Base-by-base conservation (phyloP, 805 yeast species). In the Wickerhamiella alocasiicola region DNA sequence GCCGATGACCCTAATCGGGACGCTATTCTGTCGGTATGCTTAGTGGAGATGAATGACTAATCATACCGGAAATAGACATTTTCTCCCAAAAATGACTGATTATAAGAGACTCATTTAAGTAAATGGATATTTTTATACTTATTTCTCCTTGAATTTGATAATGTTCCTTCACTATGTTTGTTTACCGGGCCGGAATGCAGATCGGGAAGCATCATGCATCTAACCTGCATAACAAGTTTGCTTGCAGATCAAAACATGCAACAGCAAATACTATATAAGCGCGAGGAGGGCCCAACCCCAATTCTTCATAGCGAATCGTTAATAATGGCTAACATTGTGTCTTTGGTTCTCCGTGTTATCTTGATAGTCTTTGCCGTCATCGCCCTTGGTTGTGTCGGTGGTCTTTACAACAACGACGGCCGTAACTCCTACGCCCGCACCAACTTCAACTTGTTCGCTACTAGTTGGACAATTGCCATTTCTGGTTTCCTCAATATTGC, bases 331-430 rank as follows among this genome's bases (percentile, higher is more conserved):
- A 69, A 80, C 59, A 76, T 85, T 42, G 77, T 80, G 54, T 95
- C 85, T 65, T 66, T 77, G 52, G 62, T 76, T 49, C 71, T 85
- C 54, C 81, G 98, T 69, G 66, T 62, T 32, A 52, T 77, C 40
- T 81, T 83, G 70, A 79, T 87, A 55, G 66, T 74, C 54, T 77
- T 83, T 64, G 71, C 85, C 49, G 76, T 76, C 45, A 74, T 87
- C 55, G 72, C 77, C 42, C 74, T 91, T 47, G 98, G 95, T 61
- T 70, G 88, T 55, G 74, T 91, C 49, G 95, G 85, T 51, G 79
- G 91, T n/a, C 13, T 37, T 16, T 73, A 88, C 55, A 61, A 58
- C 31, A 72, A 88, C 55, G 62, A 58, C 31, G 34, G 34, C 24
- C 24, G 18, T 29, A 56, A 57, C 52, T 28, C 49, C 31, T 64